These are phyloP conservation scores for Beauveria sp. DNA, from an alignment of 2,329 filamentous ascomycete genomes.

Conservation along the genomic window DNA sequence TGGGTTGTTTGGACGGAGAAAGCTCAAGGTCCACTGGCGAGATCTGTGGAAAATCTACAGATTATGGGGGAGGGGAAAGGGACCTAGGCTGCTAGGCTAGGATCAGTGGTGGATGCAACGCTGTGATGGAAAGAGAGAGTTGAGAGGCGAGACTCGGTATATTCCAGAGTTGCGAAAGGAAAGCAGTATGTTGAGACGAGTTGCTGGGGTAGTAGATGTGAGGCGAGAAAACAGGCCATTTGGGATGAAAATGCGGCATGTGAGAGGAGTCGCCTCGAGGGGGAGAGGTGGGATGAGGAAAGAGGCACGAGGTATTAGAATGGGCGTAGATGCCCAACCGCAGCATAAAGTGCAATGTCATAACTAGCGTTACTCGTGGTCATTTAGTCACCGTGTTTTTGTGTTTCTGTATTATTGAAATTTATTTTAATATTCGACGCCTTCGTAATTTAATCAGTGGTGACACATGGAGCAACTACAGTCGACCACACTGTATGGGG, in stretches of 20 bases:
- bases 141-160: too few relatives aligned
- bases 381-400: too few relatives aligned
- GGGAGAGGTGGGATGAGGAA: not conserved
- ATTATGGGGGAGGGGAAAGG: not conserved
- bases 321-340: not conserved
- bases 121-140: not conserved
- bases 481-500: not conserved
- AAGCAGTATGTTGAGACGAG: too few relatives aligned
- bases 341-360: too few relatives aligned
- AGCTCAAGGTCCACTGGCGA: not conserved
- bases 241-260: not conserved
- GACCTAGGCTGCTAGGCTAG: too few relatives aligned
- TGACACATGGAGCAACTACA: too few relatives aligned
- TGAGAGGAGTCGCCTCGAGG: not conserved
- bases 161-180: too few relatives aligned
- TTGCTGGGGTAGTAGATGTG: not conserved
- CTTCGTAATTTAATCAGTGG: too few relatives aligned
- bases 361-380: too few relatives aligned
- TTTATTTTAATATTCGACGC: too few relatives aligned
- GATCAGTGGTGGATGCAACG: not conserved
- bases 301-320: not conserved
- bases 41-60: not conserved
- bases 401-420: too few relatives aligned
- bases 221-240: constrained; percentile 6
- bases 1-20: not conserved